Evolutionary conservation across 441 rosid genomes (phyloP).

Genomic region (Populus hybrid): DNA sequence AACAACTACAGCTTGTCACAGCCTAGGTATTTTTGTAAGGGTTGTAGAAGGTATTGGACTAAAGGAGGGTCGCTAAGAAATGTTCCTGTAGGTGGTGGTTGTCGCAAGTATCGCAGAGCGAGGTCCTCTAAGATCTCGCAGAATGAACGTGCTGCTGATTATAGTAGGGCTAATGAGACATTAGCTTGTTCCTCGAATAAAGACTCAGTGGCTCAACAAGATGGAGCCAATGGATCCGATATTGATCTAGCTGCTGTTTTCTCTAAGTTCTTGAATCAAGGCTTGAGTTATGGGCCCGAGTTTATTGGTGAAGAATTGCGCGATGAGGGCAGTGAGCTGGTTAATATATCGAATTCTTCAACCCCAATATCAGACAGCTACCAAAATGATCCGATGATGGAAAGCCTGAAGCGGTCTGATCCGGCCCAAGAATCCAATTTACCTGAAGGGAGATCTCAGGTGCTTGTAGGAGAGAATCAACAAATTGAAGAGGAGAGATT

Average conservation of each 20-base stretch:
- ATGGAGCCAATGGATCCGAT: constrained; percentile 18
- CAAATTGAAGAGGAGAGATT: constrained; percentile 10
- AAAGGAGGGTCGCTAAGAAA: constrained; percentile 60
- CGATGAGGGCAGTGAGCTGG: constrained; percentile 1
- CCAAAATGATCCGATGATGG: constrained; percentile 13
- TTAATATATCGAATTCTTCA: constrained; percentile 9
- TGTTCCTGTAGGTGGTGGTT: constrained; percentile 61
- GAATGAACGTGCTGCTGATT: background rate
- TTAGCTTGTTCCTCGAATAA: constrained; percentile 8
- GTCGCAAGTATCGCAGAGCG: constrained; percentile 45
- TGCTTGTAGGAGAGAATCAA: constrained; percentile 7
- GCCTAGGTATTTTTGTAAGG: constrained; percentile 57
- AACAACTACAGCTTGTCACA: constrained; percentile 64
- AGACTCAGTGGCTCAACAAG: background rate
- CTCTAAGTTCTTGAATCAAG: constrained; percentile 48
- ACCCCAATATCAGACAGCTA: constrained; percentile 6
- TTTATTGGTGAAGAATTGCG: constrained; percentile 6
- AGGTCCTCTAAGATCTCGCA: constrained; percentile 25
- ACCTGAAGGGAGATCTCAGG: constrained; percentile 13
- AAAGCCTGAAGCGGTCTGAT: constrained; percentile 12
- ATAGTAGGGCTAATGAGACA: background rate
- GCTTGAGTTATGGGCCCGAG: constrained; percentile 12
- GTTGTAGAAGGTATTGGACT: constrained; percentile 33
- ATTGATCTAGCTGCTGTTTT: constrained; percentile 58
- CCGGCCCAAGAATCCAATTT: constrained; percentile 9